These are phyloP conservation scores for Tetrastigma voinierianum DNA, from an alignment of 164 flowering plant genomes.

Conservation along the genomic window DNA sequence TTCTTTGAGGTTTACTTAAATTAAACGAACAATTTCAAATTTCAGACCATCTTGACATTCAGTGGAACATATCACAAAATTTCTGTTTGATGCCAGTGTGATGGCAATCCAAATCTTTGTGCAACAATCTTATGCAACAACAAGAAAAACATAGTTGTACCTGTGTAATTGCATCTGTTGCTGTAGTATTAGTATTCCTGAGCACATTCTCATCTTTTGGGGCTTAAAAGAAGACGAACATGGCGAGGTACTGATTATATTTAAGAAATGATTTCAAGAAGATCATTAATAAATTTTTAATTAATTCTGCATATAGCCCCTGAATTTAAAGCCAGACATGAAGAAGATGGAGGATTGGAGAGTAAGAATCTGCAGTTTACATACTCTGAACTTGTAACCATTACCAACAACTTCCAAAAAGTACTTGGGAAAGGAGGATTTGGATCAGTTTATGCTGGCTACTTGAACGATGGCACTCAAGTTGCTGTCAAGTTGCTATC, in stretches of 20 bases:
- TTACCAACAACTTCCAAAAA: slow-evolving; percentile 30
- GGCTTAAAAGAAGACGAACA: slow-evolving; percentile 3
- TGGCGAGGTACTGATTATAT: background rate
- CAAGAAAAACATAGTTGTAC: slow-evolving; percentile 9
- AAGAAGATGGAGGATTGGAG: background rate
- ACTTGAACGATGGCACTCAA: slow-evolving; percentile 15
- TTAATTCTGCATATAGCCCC: background rate
- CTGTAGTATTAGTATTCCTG: slow-evolving; percentile 5
- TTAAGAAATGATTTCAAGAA: background rate
- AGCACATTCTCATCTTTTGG: slow-evolving; percentile 1
- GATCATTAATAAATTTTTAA: too few relatives aligned
- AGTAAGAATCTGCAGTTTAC: slow-evolving; percentile 13
- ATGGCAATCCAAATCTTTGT: slow-evolving; percentile 6
- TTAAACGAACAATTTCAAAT: background rate
- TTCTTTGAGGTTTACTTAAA: slow-evolving; percentile 20
- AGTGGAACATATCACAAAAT: background rate
- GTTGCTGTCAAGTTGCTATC: slow-evolving; percentile 29
- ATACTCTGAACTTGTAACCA: slow-evolving; percentile 19
- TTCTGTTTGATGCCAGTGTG: background rate
- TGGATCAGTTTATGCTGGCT: slow-evolving; percentile 40
- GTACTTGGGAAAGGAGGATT: slow-evolving; percentile 43
- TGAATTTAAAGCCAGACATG: background rate
- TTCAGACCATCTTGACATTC: background rate
- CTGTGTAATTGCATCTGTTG: slow-evolving; percentile 17
- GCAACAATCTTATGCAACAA: background rate